Evolutionary conservation across 2,329 filamentous ascomycete genomes (phyloP), one percentile per base, ranked within the genome.

Genomic region (Cephalotrichum gorgonifer): DNA sequence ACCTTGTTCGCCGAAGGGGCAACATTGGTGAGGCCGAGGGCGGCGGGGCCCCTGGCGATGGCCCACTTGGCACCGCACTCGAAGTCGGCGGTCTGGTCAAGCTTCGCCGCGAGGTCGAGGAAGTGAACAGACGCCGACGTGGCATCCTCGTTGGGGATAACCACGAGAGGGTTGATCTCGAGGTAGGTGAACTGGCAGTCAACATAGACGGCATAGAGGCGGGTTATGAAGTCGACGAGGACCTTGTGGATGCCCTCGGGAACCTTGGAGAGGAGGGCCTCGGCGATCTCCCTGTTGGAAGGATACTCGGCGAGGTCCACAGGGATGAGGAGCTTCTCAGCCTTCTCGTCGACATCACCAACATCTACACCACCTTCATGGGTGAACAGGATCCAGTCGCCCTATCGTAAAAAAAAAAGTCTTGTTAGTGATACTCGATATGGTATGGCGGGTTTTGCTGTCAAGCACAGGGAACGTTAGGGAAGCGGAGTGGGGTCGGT

Each of bases 171-270:
- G 83, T 98, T 98, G 79, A 98, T 98, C 74, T 98, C 93, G 60
- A 98, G 88, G 77, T 98, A 98, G 64, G 93, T 97, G 81, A 98
- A 98, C 73, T 98, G 93, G 82, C 88, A 95, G 78, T 98, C 93
- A 38, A 49, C 47, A 17, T 49, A 49, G 27, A 49, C 93, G 61
- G 91, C 93, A 68, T 98, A 98, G 58, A 98, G 79, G 62, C 93
- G 85, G 63, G 88, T 88, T 75, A 98, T 98, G 80, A 98, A 98
- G 79, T 98, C 93, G 55, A 98, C 87, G 52, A 98, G 82, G 64
- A 98, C 93, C 64, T 95, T 96, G 81, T 98, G 93, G 47, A 98
- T 79, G 67, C 91, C 91, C 74, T 88, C 75, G 62, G 93, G 93
- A 43, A 98, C 89, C 71, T 98, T 93, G 72, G 84, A 90, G 66